These are phyloP conservation scores for Aphanomyces invadans DNA, from an alignment of 352 stramenopile genomes.

Conservation along the genomic window DNA sequence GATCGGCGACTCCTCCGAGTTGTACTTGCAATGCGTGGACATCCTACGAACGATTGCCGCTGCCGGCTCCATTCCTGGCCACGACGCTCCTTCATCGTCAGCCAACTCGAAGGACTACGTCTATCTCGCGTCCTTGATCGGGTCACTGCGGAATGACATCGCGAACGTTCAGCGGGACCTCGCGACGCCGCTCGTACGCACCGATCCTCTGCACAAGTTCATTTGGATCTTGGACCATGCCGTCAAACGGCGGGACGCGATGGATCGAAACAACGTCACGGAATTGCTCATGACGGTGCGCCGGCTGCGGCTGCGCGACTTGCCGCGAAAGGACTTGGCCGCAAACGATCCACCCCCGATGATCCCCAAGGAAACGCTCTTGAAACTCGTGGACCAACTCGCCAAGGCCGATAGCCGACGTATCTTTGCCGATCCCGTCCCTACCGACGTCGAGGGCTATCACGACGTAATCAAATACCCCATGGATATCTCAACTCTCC, in stretches of 20 bases:
- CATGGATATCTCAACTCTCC: conserved; percentile 82
- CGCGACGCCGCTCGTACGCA: conserved; percentile 55
- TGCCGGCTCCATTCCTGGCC: conserved; percentile 57
- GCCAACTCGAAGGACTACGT: conserved; percentile 72
- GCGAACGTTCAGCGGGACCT: conserved; percentile 76
- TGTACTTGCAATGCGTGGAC: conserved; percentile 71
- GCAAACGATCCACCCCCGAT: conserved; percentile 34
- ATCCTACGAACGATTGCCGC: conserved; percentile 73
- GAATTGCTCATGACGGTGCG: conserved; percentile 64
- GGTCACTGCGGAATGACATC: conserved; percentile 66
- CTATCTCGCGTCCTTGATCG: conserved; percentile 75
- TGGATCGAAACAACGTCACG: conserved; percentile 46
- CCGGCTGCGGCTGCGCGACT: conserved; percentile 55
- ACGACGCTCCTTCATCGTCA: conserved; percentile 27
- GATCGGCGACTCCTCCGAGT: conserved; percentile 71
- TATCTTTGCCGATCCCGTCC: conserved; percentile 81
- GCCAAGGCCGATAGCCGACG: conserved; percentile 57
- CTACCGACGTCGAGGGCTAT: conserved; percentile 78
- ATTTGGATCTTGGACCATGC: conserved; percentile 82
- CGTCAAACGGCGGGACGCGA: conserved; percentile 44
- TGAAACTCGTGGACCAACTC: conserved; percentile 73
- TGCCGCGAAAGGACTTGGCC: conserved; percentile 35
- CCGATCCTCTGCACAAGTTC: conserved; percentile 80
- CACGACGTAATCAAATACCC: conserved; percentile 73
- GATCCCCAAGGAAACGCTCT: conserved; percentile 41